phyloP scores from a whole-genome alignment of 164 flowering plant genomes.

The Litsea cubeba region DNA sequence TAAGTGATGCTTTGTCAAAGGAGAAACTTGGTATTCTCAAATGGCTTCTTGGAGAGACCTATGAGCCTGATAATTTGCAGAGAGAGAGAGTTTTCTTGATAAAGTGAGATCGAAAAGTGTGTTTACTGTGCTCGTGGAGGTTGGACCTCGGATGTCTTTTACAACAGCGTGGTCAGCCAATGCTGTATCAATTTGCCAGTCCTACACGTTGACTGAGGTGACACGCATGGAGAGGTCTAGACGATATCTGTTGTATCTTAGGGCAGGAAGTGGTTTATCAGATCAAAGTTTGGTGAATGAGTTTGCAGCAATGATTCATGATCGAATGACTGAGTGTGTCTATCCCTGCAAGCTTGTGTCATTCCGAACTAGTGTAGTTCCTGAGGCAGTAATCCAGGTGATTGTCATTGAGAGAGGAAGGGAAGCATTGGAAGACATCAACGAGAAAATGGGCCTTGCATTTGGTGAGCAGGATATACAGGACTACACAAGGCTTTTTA shows the following conservation, averaged over 20 bases:
- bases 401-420: constrained; percentile 83
- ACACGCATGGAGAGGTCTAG: constrained; percentile 83
- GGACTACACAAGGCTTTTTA: constrained; percentile 74
- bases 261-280: constrained; percentile 29
- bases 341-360: constrained; percentile 58
- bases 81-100: constrained; percentile 56
- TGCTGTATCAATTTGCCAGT: constrained; percentile 84
- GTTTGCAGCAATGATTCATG: constrained; percentile 81
- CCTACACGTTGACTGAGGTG: constrained; percentile 76
- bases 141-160: constrained; percentile 87
- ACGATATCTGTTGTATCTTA: constrained; percentile 58
- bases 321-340: constrained; percentile 89
- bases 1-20: constrained; percentile 39
- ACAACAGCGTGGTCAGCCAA: constrained; percentile 97
- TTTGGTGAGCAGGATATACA: constrained; percentile 90
- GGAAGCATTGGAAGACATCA: constrained; percentile 82
- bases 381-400: constrained; percentile 59
- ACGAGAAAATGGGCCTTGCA: constrained; percentile 83
- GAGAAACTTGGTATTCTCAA: constrained; percentile 57
- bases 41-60: constrained; percentile 79
- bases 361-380: constrained; percentile 57
- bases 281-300: constrained; percentile 48
- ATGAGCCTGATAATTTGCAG: constrained; percentile 75
- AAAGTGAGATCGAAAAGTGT: constrained; percentile 34
- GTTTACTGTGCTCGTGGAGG: constrained; percentile 55